Conservation (phyloP, 1,139 yeast genomes). For the Pneumocystis canis region DNA sequence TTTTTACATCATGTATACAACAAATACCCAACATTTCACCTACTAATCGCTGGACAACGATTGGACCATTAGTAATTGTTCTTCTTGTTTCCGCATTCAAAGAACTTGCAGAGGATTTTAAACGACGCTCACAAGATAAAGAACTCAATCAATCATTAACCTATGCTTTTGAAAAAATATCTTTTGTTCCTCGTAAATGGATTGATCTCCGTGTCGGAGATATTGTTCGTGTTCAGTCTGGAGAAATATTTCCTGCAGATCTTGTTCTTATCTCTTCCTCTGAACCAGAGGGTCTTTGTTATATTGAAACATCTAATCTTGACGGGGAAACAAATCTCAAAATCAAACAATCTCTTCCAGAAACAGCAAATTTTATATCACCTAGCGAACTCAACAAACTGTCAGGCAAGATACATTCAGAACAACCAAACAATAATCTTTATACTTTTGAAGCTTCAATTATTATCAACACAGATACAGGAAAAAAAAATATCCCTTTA, state of each 20-base stretch:
- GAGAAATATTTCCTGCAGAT: constrained; percentile 93
- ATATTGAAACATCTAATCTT: constrained; percentile 90
- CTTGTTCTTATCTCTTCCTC: constrained; percentile 71
- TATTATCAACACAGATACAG: constrained; percentile 35
- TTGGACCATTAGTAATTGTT: constrained; percentile 76
- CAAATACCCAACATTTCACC: constrained; percentile 97
- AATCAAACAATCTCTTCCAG: constrained; percentile 73
- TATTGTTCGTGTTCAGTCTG: constrained; percentile 67
- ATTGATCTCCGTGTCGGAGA: constrained; percentile 84
- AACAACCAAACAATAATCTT: constrained; percentile 85
- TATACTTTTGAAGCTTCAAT: constrained; percentile 92
- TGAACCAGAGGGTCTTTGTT: constrained; percentile 95
- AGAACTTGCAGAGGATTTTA: constrained; percentile 79
- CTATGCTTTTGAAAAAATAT: constrained; percentile 55
- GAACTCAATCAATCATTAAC: constrained; percentile 74
- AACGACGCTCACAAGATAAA: constrained; percentile 75
- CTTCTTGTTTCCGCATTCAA: constrained; percentile 80
- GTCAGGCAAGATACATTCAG: constrained; percentile 54
- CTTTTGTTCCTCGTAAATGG: constrained; percentile 62
- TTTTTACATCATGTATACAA: constrained; percentile 85
- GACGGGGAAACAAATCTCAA: constrained; percentile 97
- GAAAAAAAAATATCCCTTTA: constrained; percentile 42
- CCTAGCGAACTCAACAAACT: constrained; percentile 45
- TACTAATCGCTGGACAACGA: constrained; percentile 88
- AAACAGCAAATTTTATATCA: constrained; percentile 60